Evolutionary conservation across 129 eudicot genomes (phyloP).

Genomic region (Glebionis coronaria): DNA sequence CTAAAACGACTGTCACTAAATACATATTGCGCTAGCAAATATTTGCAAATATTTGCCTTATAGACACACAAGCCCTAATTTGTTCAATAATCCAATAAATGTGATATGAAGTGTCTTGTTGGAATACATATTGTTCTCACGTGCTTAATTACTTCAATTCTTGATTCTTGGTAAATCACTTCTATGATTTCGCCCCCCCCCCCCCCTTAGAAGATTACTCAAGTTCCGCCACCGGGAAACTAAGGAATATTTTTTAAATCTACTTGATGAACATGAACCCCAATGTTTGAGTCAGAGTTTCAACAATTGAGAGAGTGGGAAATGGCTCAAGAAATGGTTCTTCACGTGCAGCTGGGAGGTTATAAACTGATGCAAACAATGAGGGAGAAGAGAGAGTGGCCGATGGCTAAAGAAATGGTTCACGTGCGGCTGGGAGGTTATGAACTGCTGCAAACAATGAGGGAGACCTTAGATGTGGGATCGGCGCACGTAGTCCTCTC

Average conservation of each 20-base stretch:
- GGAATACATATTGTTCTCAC: no score
- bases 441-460: conserved; percentile 8
- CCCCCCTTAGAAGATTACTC: no score
- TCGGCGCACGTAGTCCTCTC: conserved; percentile 31
- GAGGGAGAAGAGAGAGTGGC: no score
- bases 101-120: no score
- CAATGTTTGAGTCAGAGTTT: neutral
- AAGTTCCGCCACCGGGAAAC: neutral
- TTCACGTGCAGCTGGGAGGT: conserved; percentile 1
- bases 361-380: conserved; percentile 13
- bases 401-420: conserved; percentile 7
- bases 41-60: no score
- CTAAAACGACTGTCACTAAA: no score
- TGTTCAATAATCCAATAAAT: no score
- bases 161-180: no score
- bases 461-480: conserved; percentile 48
- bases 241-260: neutral
- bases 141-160: no score
- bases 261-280: conserved; percentile 15
- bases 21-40: no score
- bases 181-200: no score
- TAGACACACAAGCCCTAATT: no score
- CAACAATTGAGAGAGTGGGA: conserved; percentile 7
- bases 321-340: neutral
- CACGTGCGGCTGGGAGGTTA: conserved; percentile 7